These are phyloP conservation scores for Fermentozyma sake DNA, from an alignment of 1,139 yeast species.

Conservation along the genomic window DNA sequence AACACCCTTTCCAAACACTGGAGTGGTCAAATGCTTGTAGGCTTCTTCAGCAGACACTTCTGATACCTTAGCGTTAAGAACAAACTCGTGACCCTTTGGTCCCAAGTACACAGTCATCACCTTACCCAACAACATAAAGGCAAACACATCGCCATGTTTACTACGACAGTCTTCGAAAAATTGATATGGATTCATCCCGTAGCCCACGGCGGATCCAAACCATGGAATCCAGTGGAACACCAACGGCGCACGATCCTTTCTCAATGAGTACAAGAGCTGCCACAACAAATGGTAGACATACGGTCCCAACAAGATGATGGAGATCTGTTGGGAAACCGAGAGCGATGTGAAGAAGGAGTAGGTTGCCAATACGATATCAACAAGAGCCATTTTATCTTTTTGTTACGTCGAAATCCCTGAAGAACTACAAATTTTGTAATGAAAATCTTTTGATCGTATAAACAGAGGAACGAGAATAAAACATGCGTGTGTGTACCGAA, in stretches of 20 bases:
- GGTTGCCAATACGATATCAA: conserved; percentile 18
- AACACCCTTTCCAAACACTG: conserved; percentile 96
- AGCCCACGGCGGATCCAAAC: conserved; percentile 85
- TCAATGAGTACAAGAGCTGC: conserved; percentile 67
- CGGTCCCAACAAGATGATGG: conserved; percentile 40
- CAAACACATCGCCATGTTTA: conserved; percentile 88
- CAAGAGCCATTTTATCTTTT: conserved; percentile 30
- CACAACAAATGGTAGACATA: conserved; percentile 58
- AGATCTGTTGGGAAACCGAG: conserved; percentile 28
- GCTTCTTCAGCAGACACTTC: conserved; percentile 97
- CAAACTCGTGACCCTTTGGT: conserved; percentile 96
- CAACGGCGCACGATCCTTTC: conserved; percentile 80
- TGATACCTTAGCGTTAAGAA: conserved; percentile 81
- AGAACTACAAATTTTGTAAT: too few relatives aligned
- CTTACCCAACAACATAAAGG: conserved; percentile 83
- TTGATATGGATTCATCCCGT: conserved; percentile 90
- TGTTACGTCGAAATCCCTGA: too few relatives aligned
- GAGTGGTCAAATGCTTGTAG: conserved; percentile 90
- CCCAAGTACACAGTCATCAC: conserved; percentile 95
- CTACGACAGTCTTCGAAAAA: conserved; percentile 75
- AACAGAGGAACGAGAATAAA: too few relatives aligned
- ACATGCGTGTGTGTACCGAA: too few relatives aligned
- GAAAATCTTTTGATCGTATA: conserved; percentile 3
- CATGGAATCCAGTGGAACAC: conserved; percentile 94
- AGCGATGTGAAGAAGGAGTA: conserved; percentile 23